Base-by-base conservation (phyloP, 768 basidiomycete genomes). In the Strobilomyces dryophilus region DNA sequence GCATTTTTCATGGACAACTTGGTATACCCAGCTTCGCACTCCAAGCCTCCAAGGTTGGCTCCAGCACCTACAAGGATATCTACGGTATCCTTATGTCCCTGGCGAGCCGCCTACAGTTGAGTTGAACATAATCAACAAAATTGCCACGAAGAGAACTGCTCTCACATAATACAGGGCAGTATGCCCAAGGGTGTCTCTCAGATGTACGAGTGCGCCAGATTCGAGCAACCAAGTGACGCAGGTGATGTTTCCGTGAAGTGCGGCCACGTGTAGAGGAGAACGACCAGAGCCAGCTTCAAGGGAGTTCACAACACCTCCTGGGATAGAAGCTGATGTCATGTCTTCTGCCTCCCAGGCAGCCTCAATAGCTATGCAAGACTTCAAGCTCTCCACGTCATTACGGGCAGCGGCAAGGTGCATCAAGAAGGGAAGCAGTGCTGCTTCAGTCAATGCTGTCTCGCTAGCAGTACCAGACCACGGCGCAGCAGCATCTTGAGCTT, bases 111-210 rank as follows among this genome's bases (percentile, higher is more conserved):
- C 88, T 91, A 55, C 14, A 12, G 52, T 24, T 24, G 21, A 42
- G 18, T 48, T 0, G 36, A 47, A 32, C 37, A 29, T 10, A 37
- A 49, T 61, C 34, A 53, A 41, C 15, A 32, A 45, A 48, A 52
- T 12, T 9, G 20, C n/a, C 17, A 34, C 26, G 5, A 24, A 6
- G 49, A 20, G 36, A 17, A 44, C 41, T 39, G 15, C 29, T 67
- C 82, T 61, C 56, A 89, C 89, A 69, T 92, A 88, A 69, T 92
- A 93, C 15, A 93, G 73, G 4, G 89, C 79, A 14, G 92, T 92
- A 61, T 93, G 91, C 2, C 89, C 92, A 42, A 93, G 74, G 1
- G 70, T 65, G 66, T 95, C 92, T 51, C 92, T 77, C 9, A 88
- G 73, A 67, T 95, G 92, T 20, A 94, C 92, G 14, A 91, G 73